Percentiles rank a stretch among this genome's conserved stretches.
phyloP scores from a whole-genome alignment of 208 protist genomes.

The Leishmania arabica region DNA sequence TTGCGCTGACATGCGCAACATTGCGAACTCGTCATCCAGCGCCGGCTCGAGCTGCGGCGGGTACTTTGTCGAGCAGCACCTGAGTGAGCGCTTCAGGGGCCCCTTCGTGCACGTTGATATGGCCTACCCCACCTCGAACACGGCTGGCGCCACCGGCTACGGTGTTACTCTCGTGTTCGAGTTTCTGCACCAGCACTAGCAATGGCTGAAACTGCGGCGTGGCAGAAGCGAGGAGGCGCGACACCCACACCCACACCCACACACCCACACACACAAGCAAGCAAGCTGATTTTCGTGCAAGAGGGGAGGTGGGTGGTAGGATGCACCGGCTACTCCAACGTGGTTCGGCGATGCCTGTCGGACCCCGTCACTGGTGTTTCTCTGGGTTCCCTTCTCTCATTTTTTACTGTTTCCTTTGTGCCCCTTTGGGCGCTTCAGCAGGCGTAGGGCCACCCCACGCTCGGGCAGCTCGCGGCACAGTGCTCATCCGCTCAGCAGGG shows the following conservation, averaged over 20 bases:
- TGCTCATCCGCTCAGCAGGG: neutral
- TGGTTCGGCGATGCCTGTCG: neutral
- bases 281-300: neutral
- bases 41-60: conserved; percentile 76
- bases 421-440: neutral
- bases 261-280: neutral
- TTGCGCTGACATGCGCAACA: conserved; percentile 80
- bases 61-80: conserved; percentile 73
- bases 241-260: neutral
- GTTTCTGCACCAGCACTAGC: conserved; percentile 45
- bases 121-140: conserved; percentile 71
- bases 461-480: neutral
- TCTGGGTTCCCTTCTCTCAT: neutral
- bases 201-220: neutral
- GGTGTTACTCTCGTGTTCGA: conserved; percentile 70
- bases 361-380: neutral
- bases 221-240: too few species aligned
- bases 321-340: neutral
- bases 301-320: neutral
- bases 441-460: neutral
- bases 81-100: conserved; percentile 68
- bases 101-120: conserved; percentile 87
- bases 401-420: neutral
- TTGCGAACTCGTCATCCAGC: conserved; percentile 52
- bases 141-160: conserved; percentile 71